phyloP scores from a whole-genome alignment of 306 rosid species.

The Dalbergia cochinchinensis region DNA sequence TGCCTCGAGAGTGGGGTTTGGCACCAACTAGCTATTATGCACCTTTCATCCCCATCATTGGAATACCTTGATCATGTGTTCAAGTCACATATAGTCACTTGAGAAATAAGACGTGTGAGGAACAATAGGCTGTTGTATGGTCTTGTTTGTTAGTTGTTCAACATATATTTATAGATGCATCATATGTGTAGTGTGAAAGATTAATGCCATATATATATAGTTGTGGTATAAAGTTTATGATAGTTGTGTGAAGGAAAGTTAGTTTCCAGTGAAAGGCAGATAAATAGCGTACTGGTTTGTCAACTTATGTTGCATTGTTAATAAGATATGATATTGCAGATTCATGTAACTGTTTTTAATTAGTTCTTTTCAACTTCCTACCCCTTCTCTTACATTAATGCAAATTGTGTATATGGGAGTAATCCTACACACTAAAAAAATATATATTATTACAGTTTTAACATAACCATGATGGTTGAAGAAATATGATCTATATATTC shows the following conservation, averaged over 20 bases:
- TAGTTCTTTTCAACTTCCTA: not conserved
- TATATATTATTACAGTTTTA: too few relatives aligned
- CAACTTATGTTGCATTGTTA: constrained; percentile 5
- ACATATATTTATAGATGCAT: constrained; percentile 26
- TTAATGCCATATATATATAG: constrained; percentile 29
- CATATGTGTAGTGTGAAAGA: constrained; percentile 29
- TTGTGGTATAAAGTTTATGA: constrained; percentile 31
- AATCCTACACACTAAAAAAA: too few relatives aligned
- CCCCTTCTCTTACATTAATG: not conserved
- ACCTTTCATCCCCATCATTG: constrained; percentile 88
- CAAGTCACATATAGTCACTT: constrained; percentile 26
- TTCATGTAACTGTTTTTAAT: constrained; percentile 1
- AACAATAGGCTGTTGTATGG: constrained; percentile 27
- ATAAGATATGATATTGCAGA: not conserved
- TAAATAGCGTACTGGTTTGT: constrained; percentile 23
- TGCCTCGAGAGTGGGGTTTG: constrained; percentile 92
- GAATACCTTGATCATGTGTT: constrained; percentile 69
- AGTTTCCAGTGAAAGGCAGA: constrained; percentile 19
- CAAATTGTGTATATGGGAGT: not conserved
- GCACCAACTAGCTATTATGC: constrained; percentile 84
- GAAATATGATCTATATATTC: too few relatives aligned
- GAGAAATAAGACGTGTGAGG: constrained; percentile 21
- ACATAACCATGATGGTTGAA: too few relatives aligned
- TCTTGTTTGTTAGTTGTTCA: constrained; percentile 34
- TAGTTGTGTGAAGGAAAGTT: constrained; percentile 31